Evolutionary conservation across 768 basidiomycete genomes (phyloP).

Genomic region (Leccinum rimulosum): DNA sequence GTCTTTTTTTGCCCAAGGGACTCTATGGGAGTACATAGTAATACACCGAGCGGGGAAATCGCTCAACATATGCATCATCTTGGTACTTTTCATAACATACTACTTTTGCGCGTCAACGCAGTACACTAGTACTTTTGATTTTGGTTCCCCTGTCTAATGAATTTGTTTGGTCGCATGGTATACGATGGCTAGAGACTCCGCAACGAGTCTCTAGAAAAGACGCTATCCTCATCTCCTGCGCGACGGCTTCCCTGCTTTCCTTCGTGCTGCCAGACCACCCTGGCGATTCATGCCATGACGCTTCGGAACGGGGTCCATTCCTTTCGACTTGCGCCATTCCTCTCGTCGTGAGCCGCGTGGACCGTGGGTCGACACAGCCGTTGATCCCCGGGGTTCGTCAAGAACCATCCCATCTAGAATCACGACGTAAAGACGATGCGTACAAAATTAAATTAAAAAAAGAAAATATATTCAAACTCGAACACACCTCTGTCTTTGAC

Average conservation of each 20-base stretch:
- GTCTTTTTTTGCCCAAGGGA: background rate
- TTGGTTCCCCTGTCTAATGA: background rate
- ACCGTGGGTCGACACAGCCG: conserved; percentile 76
- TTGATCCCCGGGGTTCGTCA: conserved; percentile 38
- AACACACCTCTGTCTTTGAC: conserved; percentile 23
- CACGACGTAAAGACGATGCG: conserved; percentile 7
- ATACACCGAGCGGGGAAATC: background rate
- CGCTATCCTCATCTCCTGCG: conserved; percentile 54
- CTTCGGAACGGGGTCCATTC: conserved; percentile 52
- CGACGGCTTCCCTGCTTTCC: conserved; percentile 69
- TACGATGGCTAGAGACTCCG: background rate
- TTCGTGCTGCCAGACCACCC: conserved; percentile 54
- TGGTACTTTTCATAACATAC: background rate
- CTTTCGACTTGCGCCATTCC: conserved; percentile 81
- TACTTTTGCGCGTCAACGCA: background rate
- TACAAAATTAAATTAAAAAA: background rate
- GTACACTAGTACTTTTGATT: conserved; percentile 15
- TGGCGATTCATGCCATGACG: conserved; percentile 64
- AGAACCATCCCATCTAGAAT: conserved; percentile 51
- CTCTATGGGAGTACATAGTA: background rate
- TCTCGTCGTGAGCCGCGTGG: conserved; percentile 74
- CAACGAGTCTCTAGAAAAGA: background rate
- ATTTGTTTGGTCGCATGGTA: background rate
- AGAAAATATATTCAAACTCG: background rate
- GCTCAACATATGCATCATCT: background rate